phyloP scores from a whole-genome alignment of 495 filamentous ascomycete species.

The Podospora pseudocomata region DNA sequence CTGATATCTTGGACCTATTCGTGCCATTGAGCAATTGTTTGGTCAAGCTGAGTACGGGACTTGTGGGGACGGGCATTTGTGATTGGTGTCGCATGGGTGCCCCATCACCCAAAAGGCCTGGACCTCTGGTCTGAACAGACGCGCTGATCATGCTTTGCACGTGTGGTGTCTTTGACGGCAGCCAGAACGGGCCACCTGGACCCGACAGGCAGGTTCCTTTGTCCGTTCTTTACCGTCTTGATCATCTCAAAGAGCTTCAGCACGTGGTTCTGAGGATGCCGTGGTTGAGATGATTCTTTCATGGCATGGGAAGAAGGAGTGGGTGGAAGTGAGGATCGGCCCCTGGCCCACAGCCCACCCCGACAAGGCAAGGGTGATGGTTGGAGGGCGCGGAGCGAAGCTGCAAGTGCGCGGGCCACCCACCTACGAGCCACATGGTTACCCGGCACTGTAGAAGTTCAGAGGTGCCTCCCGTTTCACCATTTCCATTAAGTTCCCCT shows the following conservation, averaged over 20 bases:
- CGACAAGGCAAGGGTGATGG: neutral
- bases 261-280: neutral
- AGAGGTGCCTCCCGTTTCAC: slow-evolving; percentile 10
- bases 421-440: neutral
- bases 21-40: too few relatives aligned
- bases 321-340: slow-evolving; percentile 3
- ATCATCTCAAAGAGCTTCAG: neutral
- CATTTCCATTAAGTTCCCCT: neutral
- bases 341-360: neutral
- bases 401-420: too few relatives aligned
- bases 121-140: neutral
- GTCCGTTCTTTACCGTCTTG: neutral
- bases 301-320: neutral
- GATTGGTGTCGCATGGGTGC: too few relatives aligned
- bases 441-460: neutral
- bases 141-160: neutral
- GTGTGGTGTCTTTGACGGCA: neutral
- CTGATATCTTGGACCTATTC: neutral
- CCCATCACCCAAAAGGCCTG: neutral
- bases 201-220: neutral
- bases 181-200: neutral
- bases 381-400: neutral
- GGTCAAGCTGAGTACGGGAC: too few relatives aligned
- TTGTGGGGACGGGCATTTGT: too few relatives aligned
- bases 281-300: neutral